phyloP scores from a whole-genome alignment of 192 early-diverging fungal species.

The Coemansia biformis region DNA sequence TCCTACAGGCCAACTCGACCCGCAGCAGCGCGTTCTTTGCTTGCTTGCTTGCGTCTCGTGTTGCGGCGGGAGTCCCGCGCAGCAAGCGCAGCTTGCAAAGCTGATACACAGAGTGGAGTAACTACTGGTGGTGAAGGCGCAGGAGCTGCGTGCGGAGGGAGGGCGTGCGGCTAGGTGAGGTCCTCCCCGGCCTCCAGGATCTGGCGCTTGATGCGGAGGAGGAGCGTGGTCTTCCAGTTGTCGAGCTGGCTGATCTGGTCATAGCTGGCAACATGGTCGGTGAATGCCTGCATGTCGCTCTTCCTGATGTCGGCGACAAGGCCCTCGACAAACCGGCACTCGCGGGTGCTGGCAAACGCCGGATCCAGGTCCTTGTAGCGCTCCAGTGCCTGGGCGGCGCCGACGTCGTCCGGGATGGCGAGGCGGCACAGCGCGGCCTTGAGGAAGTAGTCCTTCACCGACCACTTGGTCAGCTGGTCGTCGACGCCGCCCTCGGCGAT shows the following conservation, averaged over 20 bases:
- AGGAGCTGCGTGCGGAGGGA: neutral
- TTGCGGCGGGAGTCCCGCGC: no score
- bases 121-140: no score
- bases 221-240: slow-evolving; percentile 91
- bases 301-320: slow-evolving; percentile 71
- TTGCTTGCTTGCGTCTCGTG: no score
- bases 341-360: slow-evolving; percentile 75
- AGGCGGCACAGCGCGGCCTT: slow-evolving; percentile 92
- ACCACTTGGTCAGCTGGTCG: slow-evolving; percentile 91
- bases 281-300: slow-evolving; percentile 79
- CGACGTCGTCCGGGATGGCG: slow-evolving; percentile 72
- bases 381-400: slow-evolving; percentile 68
- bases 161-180: slow-evolving; percentile 47
- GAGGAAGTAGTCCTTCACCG: slow-evolving; percentile 92
- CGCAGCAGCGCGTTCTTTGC: no score
- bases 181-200: slow-evolving; percentile 60
- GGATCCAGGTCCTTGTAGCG: slow-evolving; percentile 86
- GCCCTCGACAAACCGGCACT: slow-evolving; percentile 71
- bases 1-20: no score
- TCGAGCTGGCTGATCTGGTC: slow-evolving; percentile 89
- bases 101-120: no score
- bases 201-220: slow-evolving; percentile 84
- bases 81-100: no score
- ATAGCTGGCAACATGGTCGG: slow-evolving; percentile 71
- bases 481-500: slow-evolving; percentile 80